These are phyloP conservation scores for Lactarius sanguifluus DNA, from an alignment of 768 basidiomycete genomes.

Conservation along the genomic window DNA sequence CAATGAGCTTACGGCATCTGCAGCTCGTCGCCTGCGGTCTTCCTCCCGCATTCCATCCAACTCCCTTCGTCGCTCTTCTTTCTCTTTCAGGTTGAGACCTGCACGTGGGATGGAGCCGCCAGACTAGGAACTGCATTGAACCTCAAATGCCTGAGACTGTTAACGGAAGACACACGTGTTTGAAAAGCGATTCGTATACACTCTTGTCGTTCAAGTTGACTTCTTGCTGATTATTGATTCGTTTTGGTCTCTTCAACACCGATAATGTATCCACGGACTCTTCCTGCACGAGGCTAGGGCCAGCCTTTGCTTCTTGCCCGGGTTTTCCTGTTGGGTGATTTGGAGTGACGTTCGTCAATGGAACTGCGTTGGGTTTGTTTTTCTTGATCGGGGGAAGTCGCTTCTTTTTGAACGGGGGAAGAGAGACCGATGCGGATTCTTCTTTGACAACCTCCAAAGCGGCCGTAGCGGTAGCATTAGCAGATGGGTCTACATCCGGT, in stretches of 20 bases:
- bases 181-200: constrained; percentile 31
- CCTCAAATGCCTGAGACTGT: neutral
- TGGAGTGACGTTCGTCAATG: constrained; percentile 13
- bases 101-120: constrained; percentile 30
- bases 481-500: constrained; percentile 18
- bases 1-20: constrained; percentile 24
- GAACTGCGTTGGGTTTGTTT: constrained; percentile 21
- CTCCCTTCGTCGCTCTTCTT: constrained; percentile 34
- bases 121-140: constrained; percentile 20
- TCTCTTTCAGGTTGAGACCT: constrained; percentile 31
- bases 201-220: constrained; percentile 31
- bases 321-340: constrained; percentile 14
- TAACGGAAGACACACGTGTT: constrained; percentile 27
- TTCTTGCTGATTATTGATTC: constrained; percentile 26
- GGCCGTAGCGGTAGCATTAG: constrained; percentile 10
- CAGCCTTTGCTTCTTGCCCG: constrained; percentile 12
- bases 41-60: constrained; percentile 35
- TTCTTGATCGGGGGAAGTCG: constrained; percentile 29
- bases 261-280: constrained; percentile 22
- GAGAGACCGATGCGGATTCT: constrained; percentile 21
- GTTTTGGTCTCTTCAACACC: constrained; percentile 26
- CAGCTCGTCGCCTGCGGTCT: constrained; percentile 32
- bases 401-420: constrained; percentile 30
- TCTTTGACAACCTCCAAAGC: constrained; percentile 20
- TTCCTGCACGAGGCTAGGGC: constrained; percentile 7